Percentiles rank a stretch among this genome's conserved stretches.
phyloP scores from a whole-genome alignment of 2,329 filamentous ascomycete genomes.

The Pyrenophora teres region DNA sequence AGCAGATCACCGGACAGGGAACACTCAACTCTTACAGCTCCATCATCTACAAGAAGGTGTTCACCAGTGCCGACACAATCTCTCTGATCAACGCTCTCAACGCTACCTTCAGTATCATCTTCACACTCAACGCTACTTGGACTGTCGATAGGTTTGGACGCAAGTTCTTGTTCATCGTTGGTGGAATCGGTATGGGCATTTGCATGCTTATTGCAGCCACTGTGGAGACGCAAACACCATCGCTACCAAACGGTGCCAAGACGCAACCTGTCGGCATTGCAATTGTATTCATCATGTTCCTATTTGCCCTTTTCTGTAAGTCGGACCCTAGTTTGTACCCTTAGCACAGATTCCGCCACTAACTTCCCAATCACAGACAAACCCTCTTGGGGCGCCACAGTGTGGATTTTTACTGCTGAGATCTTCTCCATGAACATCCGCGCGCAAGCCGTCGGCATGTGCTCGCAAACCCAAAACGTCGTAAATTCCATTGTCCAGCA shows the following conservation, averaged over 20 bases:
- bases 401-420: slow-evolving; percentile 73
- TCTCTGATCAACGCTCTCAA: slow-evolving; percentile 76
- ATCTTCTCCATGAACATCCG: slow-evolving; percentile 75
- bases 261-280: slow-evolving; percentile 64
- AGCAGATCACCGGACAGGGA: slow-evolving; percentile 74
- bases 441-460: slow-evolving; percentile 72
- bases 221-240: slow-evolving; percentile 63
- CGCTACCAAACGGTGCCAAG: slow-evolving; percentile 57
- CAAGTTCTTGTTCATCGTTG: slow-evolving; percentile 70
- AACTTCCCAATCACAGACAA: slow-evolving; percentile 55
- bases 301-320: slow-evolving; percentile 67
- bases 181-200: slow-evolving; percentile 68
- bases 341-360: slow-evolving; percentile 28
- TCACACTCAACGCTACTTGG: slow-evolving; percentile 75
- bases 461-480: slow-evolving; percentile 60
- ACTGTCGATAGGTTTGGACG: slow-evolving; percentile 73
- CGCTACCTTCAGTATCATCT: slow-evolving; percentile 72
- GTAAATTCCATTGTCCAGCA: slow-evolving; percentile 71
- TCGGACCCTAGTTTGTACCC: slow-evolving; percentile 4
- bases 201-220: slow-evolving; percentile 71
- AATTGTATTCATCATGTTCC: slow-evolving; percentile 70
- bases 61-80: slow-evolving; percentile 60
- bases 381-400: slow-evolving; percentile 70
- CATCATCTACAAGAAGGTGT: slow-evolving; percentile 75
- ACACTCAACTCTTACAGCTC: slow-evolving; percentile 74